A percentile compares a stretch with the other conserved stretches of the same genome.
These are phyloP conservation scores for Limonium bicolor DNA, from an alignment of 148 eudicot genomes.

Conservation along the genomic window DNA sequence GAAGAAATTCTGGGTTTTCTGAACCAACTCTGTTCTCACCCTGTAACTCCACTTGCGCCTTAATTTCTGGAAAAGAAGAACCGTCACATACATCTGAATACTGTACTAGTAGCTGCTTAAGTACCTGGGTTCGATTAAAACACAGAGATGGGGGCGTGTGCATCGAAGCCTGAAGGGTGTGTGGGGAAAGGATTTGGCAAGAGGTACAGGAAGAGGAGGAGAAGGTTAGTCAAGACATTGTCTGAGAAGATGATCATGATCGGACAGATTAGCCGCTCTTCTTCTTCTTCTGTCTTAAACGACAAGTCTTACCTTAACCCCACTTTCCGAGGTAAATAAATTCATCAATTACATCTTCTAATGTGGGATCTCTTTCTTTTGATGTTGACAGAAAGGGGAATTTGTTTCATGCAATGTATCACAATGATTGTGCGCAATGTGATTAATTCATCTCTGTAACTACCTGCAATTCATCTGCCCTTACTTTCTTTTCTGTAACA, in stretches of 20 bases:
- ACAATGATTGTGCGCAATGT: neutral
- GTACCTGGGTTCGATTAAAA: neutral
- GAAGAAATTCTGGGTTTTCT: too few relatives aligned
- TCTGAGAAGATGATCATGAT: conserved; percentile 15
- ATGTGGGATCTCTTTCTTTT: conserved; percentile 23
- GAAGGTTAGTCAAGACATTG: conserved; percentile 11
- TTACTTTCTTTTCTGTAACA: neutral
- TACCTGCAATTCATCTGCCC: neutral
- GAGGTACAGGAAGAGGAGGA: conserved; percentile 15
- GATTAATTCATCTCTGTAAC: neutral
- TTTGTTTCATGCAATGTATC: neutral
- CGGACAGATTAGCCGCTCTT: conserved; percentile 17
- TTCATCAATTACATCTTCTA: conserved; percentile 41
- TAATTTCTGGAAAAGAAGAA: too few relatives aligned
- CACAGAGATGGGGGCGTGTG: conserved; percentile 55
- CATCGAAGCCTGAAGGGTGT: conserved; percentile 62
- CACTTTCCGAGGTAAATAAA: conserved; percentile 50
- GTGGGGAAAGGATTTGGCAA: conserved; percentile 24
- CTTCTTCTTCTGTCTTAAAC: conserved; percentile 13
- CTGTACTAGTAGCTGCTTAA: too few relatives aligned
- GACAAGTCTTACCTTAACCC: conserved; percentile 32
- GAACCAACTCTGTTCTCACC: too few relatives aligned
- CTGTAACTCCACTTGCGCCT: too few relatives aligned
- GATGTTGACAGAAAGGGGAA: neutral
- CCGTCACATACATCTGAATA: too few relatives aligned